Base-by-base conservation (phyloP, 176 grass and related monocot species). In the Oryza longistaminata region DNA sequence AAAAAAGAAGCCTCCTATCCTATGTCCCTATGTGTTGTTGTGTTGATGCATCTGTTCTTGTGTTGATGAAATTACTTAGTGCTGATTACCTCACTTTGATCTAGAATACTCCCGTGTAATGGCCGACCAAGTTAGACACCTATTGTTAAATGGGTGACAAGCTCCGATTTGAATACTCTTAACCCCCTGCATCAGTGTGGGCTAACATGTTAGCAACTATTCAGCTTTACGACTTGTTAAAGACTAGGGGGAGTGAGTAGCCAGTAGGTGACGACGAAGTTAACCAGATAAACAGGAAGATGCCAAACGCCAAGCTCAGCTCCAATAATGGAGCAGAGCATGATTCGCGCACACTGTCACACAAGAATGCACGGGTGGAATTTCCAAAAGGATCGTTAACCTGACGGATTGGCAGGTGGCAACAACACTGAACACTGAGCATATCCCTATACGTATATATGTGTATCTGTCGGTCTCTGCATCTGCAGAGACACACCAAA, bases 181-280 rank as follows among this genome's bases (percentile, higher is more conserved):
- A 52, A 5, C 3, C 16, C 17, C 46, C 42, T 64, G 55, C 39
- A 10, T 25, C 22, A 22, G 52, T 82, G 52, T 76, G 77, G 31
- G 71, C 71, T 85, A 81, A 27, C 71, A 64, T 80, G 71, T 64
- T 75, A 46, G 52, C 82, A 45, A 77, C 78, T 85, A 53, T 12
- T 40, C 45, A 64, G 52, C 83, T 85, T 85, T 85, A 37, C 64
- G 77, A 78, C 71, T 39, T 65, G 71, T 81, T 89, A 34, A 86
- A 85, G 71, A 72, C 55, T 26, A 66, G n/a, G 1, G 1, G 26
- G 13, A 64, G 4, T 15, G 42, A 43, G 2, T 48, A 62, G 58
- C 2, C n/a, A 33, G 16, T 3, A 8, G 45, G 6, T 1, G 68
- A 42, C 39, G 35, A n/a, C 6, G 14, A 49, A 15, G 21, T 61